Conservation (phyloP, 441 rosid species). For the Erysimum cheiri region DNA sequence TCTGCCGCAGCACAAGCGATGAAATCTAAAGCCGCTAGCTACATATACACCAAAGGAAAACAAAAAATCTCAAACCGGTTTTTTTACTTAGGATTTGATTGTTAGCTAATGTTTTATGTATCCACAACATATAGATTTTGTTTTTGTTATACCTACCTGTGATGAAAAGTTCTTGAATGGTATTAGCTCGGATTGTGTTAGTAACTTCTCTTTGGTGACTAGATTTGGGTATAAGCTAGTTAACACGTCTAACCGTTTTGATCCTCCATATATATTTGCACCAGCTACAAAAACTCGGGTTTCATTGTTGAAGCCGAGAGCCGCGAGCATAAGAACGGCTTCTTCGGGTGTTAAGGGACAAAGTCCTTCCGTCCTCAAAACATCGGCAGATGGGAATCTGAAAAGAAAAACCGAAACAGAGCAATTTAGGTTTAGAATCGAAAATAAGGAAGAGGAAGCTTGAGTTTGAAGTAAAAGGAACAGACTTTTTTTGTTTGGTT, state of each 20-base stretch:
- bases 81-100: too few species aligned
- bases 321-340: conserved; percentile 91
- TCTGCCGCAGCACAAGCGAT: conserved; percentile 80
- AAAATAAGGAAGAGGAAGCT: conserved; percentile 16
- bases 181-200: conserved; percentile 72
- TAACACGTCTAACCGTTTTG: conserved; percentile 65
- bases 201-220: conserved; percentile 91
- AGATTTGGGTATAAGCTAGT: conserved; percentile 86
- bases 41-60: conserved; percentile 10
- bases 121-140: background rate
- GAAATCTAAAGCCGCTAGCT: conserved; percentile 96
- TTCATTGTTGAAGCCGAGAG: conserved; percentile 87
- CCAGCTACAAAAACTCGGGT: conserved; percentile 89
- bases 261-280: conserved; percentile 88
- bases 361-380: conserved; percentile 81
- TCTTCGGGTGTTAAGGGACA: conserved; percentile 98
- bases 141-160: conserved; percentile 78
- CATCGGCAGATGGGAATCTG: conserved; percentile 79
- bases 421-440: background rate
- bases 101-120: too few species aligned
- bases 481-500: conserved; percentile 64
- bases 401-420: conserved; percentile 5
- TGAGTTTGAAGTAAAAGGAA: conserved; percentile 26
- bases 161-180: conserved; percentile 90
- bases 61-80: background rate